Conservation (phyloP, 805 yeast genomes). For the Wickerhamiella kurtzmanii region DNA sequence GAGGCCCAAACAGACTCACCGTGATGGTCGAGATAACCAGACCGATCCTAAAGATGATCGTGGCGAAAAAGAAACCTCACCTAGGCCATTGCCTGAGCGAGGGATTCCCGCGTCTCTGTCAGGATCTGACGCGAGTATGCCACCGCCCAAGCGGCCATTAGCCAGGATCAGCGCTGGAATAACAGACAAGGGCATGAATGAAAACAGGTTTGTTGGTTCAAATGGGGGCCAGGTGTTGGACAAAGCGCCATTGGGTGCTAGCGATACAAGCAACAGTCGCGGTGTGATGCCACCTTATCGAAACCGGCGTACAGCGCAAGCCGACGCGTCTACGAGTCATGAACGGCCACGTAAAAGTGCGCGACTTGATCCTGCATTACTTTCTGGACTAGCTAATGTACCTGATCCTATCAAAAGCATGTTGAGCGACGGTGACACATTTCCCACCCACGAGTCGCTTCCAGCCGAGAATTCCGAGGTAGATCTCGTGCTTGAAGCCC, state of each 20-base stretch:
- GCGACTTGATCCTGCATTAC: neutral
- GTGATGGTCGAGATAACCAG: neutral
- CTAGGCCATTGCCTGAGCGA: too few relatives aligned
- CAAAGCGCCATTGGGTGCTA: neutral
- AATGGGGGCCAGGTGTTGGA: neutral
- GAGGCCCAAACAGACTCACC: neutral
- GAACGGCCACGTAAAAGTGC: neutral
- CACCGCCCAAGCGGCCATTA: too few relatives aligned
- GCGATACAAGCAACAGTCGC: too few relatives aligned
- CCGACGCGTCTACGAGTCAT: neutral
- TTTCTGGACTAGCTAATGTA: neutral
- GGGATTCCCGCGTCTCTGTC: too few relatives aligned
- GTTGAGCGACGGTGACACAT: neutral
- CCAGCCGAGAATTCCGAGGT: neutral
- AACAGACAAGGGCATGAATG: too few relatives aligned
- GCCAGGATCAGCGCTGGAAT: too few relatives aligned
- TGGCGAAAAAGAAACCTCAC: neutral
- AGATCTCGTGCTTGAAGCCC: neutral
- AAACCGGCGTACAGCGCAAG: neutral
- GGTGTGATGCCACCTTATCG: neutral
- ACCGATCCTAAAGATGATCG: neutral
- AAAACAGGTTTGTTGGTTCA: neutral
- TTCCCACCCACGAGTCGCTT: neutral
- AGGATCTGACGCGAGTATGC: too few relatives aligned
- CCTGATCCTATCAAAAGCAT: neutral